Conservation (phyloP, 257 asterid genomes). For the Solanum corneliomulleri region DNA sequence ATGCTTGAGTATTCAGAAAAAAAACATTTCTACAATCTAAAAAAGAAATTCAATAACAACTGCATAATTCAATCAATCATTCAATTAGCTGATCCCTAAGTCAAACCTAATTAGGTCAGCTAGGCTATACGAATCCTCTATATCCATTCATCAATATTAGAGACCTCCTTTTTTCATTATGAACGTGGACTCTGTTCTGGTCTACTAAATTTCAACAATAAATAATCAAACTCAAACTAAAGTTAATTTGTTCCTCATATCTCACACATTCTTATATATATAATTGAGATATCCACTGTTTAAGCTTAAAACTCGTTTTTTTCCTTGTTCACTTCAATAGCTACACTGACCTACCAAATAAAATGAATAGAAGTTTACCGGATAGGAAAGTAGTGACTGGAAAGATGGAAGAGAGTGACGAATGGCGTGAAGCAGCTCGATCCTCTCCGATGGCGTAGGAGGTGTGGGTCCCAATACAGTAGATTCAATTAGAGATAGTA, state of each 20-base stretch:
- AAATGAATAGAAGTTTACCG: constrained; percentile 21
- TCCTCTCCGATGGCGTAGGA: constrained; percentile 71
- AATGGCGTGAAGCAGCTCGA: constrained; percentile 75
- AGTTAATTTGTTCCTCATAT: not conserved
- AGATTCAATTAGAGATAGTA: constrained; percentile 54
- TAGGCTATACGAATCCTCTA: not conserved
- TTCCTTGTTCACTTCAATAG: not conserved
- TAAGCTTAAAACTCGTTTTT: not conserved
- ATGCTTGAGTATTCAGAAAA: not conserved
- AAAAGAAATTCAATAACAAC: not conserved
- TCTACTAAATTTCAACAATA: not conserved
- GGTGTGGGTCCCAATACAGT: constrained; percentile 47
- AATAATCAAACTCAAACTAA: not conserved
- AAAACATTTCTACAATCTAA: not conserved
- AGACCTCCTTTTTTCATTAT: not conserved
- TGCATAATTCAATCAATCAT: not conserved
- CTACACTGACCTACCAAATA: not conserved
- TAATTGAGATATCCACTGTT: not conserved
- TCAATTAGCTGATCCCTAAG: not conserved
- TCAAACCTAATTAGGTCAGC: not conserved
- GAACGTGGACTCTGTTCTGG: not conserved
- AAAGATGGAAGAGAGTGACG: constrained; percentile 61
- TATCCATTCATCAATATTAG: not conserved
- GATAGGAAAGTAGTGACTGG: constrained; percentile 57
- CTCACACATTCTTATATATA: not conserved